A percentile compares a stretch with the other conserved stretches of the same genome.
phyloP scores from a whole-genome alignment of 768 basidiomycete species.

The Boletus rubropictus region DNA sequence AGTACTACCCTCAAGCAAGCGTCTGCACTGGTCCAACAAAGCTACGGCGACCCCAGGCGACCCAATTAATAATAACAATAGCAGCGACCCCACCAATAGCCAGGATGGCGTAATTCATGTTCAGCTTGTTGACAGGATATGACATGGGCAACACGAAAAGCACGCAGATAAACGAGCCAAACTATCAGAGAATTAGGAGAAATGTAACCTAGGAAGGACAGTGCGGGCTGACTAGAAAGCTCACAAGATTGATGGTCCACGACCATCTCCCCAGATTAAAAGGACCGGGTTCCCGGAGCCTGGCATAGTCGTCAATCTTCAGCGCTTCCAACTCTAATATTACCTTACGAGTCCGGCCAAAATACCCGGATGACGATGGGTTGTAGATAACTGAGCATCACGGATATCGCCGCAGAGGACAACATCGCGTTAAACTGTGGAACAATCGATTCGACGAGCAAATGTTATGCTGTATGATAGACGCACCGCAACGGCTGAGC shows the following conservation, averaged over 20 bases:
- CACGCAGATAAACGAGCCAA: constrained; percentile 47
- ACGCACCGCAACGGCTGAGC: no score
- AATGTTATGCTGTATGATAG: no score
- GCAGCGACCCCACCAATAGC: constrained; percentile 44
- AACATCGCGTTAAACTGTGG: no score
- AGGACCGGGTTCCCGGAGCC: no score
- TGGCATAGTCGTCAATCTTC: no score
- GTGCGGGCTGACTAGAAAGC: no score
- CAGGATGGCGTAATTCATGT: constrained; percentile 57
- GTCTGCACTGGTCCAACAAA: constrained; percentile 46
- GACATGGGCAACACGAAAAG: constrained; percentile 54
- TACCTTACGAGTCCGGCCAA: constrained; percentile 45
- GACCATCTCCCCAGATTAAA: no score
- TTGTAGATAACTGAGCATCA: constrained; percentile 54
- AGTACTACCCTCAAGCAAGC: no score
- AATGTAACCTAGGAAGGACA: no score
- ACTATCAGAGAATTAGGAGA: no score
- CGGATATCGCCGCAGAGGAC: constrained; percentile 51
- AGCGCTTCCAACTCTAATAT: not conserved
- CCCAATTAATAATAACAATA: constrained; percentile 43
- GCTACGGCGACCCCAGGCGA: constrained; percentile 40
- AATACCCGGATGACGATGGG: constrained; percentile 54
- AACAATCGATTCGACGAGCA: constrained; percentile 11
- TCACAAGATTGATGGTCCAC: no score
- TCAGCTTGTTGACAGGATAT: constrained; percentile 41